Percentiles rank a stretch among this genome's conserved stretches.
Conservation (phyloP, 495 filamentous ascomycete genomes). For the Niebla homalea region DNA sequence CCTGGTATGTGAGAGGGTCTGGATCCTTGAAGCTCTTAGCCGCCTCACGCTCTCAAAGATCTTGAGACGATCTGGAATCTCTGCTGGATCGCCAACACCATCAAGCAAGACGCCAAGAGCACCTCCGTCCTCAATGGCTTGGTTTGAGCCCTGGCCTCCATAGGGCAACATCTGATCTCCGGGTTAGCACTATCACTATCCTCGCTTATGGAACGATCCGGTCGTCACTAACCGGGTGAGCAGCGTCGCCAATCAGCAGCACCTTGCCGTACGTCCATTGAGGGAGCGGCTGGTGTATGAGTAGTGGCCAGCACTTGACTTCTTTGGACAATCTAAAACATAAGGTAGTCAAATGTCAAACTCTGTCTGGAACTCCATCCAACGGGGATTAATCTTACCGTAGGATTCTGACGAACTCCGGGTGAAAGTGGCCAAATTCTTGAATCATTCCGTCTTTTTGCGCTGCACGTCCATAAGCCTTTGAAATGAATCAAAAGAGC, state of each 20-base stretch:
- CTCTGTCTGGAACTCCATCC: neutral
- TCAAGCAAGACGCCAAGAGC: conserved; percentile 24
- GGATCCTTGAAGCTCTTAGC: conserved; percentile 24
- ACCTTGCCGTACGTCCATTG: conserved; percentile 29
- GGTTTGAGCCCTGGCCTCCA: conserved; percentile 26
- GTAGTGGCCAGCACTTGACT: conserved; percentile 35
- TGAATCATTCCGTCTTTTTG: conserved; percentile 15
- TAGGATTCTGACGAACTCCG: conserved; percentile 15
- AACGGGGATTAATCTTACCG: neutral
- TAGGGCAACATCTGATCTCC: conserved; percentile 32
- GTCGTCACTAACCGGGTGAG: conserved; percentile 21
- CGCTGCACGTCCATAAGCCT: conserved; percentile 6
- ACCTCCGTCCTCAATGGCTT: conserved; percentile 31
- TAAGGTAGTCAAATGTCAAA: neutral
- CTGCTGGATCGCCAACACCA: conserved; percentile 12
- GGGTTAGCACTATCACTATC: neutral
- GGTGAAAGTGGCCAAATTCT: conserved; percentile 13
- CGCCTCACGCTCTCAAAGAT: conserved; percentile 26
- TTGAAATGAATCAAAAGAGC: neutral
- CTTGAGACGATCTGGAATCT: conserved; percentile 19
- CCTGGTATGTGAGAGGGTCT: conserved; percentile 20
- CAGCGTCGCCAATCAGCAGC: conserved; percentile 35
- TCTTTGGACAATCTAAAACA: conserved; percentile 23
- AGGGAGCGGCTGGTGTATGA: conserved; percentile 24
- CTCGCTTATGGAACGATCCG: neutral